Percentiles rank a stretch among this genome's conserved stretches.
These are phyloP conservation scores for Fusarium floridanum DNA, from an alignment of 2,329 filamentous ascomycete species.

Conservation along the genomic window DNA sequence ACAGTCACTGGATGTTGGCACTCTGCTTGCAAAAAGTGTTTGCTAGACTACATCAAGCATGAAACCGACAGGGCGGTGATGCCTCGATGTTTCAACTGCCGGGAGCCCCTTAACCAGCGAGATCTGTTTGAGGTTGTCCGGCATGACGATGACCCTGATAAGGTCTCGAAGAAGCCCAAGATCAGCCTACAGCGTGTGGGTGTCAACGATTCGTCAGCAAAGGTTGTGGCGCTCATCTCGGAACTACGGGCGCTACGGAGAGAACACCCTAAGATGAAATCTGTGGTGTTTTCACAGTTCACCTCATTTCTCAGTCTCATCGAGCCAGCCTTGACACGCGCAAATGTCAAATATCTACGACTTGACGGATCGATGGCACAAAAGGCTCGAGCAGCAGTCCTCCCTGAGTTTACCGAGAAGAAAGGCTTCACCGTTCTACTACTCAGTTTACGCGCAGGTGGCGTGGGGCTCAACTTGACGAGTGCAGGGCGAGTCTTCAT, in stretches of 20 bases:
- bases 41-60: slow-evolving; percentile 91
- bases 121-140: slow-evolving; percentile 94
- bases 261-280: slow-evolving; percentile 79
- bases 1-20: slow-evolving; percentile 98
- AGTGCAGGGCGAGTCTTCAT: slow-evolving; percentile 92
- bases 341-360: slow-evolving; percentile 83
- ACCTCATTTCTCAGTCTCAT: slow-evolving; percentile 96
- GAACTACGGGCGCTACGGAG: slow-evolving; percentile 78
- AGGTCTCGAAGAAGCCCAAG: slow-evolving; percentile 59
- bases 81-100: slow-evolving; percentile 91
- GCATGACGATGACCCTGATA: slow-evolving; percentile 73
- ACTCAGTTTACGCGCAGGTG: slow-evolving; percentile 88
- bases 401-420: slow-evolving; percentile 75
- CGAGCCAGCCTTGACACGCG: slow-evolving; percentile 79
- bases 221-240: slow-evolving; percentile 83
- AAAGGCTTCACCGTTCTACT: slow-evolving; percentile 80
- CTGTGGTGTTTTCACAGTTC: slow-evolving; percentile 96
- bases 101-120: slow-evolving; percentile 81
- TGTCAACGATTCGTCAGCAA: slow-evolving; percentile 81
- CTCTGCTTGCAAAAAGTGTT: slow-evolving; percentile 92
- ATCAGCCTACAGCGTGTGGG: slow-evolving; percentile 73
- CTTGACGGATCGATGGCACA: slow-evolving; percentile 93
- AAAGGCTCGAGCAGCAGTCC: slow-evolving; percentile 82
- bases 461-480: slow-evolving; percentile 93
- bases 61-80: slow-evolving; percentile 81